These are phyloP conservation scores for Acephala macrosclerotiorum DNA, from an alignment of 2,329 filamentous ascomycete genomes.

Conservation along the genomic window DNA sequence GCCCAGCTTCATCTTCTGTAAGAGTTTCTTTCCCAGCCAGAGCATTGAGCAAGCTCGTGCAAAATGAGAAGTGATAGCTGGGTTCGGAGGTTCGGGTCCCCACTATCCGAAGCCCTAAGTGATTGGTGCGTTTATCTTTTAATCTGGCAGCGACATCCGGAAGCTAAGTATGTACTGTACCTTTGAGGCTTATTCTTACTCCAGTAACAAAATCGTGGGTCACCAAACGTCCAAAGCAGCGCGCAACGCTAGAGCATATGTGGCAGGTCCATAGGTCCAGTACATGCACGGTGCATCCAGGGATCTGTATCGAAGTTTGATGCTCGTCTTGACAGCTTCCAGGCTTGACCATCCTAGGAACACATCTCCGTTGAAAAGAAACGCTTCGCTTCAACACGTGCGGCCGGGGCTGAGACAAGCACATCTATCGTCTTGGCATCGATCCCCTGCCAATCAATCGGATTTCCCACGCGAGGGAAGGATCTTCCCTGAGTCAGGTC, in stretches of 20 bases:
- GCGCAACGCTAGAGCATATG: neutral
- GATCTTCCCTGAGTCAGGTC: too few relatives aligned
- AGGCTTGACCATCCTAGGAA: neutral
- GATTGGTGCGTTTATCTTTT: too few relatives aligned
- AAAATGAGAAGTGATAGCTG: too few relatives aligned
- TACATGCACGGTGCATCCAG: neutral
- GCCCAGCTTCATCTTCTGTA: too few relatives aligned
- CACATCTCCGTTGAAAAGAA: neutral
- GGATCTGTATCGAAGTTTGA: neutral
- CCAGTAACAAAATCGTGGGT: neutral
- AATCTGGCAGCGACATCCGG: too few relatives aligned
- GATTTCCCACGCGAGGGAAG: neutral
- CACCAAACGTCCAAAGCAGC: neutral
- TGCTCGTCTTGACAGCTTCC: neutral
- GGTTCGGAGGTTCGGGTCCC: too few relatives aligned
- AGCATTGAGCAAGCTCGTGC: too few relatives aligned
- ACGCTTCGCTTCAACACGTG: neutral
- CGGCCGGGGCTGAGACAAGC: neutral
- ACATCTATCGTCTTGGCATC: too few relatives aligned
- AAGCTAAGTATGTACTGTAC: neutral
- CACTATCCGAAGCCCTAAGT: too few relatives aligned
- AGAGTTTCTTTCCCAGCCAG: too few relatives aligned
- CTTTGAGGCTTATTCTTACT: constrained; percentile 9
- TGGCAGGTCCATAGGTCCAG: neutral
- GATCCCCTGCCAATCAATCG: neutral